Evolutionary conservation across 176 grass and related monocot genomes (phyloP), one percentile per base, ranked within the genome.

Genomic region (Phoenix dactylifera): DNA sequence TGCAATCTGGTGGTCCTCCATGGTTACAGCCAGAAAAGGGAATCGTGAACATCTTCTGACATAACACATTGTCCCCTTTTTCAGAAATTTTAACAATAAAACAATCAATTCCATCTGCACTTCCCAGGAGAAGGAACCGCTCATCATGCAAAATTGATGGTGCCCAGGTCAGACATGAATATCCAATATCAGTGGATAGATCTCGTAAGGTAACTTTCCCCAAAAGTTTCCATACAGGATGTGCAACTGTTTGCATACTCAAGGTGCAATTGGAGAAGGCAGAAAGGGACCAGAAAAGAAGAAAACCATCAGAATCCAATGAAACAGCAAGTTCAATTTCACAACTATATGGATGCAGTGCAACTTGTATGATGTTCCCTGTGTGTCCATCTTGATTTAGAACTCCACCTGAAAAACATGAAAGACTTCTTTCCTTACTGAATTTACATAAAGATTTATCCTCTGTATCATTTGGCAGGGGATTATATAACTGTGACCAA

Each of bases 271-370:
- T 83, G 53, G 86, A 95, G 16, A 90, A 83, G 26, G 80, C 76
- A 70, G 90, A 74, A 68, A 90, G 68, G 57, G 91, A 96, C 91
- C 86, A 96, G 55, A 96, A 82, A 85, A 76, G 76, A 81, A 96
- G 55, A 28, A 66, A 66, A 29, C 75, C 74, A 75, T 59, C 73
- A 70, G 80, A 90, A 85, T 96, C 91, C 80, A 96, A 79, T 48
- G 83, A 90, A 81, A 82, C 86, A 77, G 83, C 87, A 60, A 96
- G 77, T 59, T 82, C 68, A 63, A 84, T 85, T 74, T 87, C 77
- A 14, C 64, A 80, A 70, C 51, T 75, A 71, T 72, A 90, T 58
- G 83, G 83, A 82, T 86, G 77, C 55, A 90, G 15, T 69, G 74
- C 76, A 23, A 87, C 80, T 56, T 87, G 75, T 69, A 55, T 90